Percentiles rank a stretch among this genome's conserved stretches.
phyloP scores from a whole-genome alignment of 2,329 filamentous ascomycete genomes.

The Lecanicillium sp. region DNA sequence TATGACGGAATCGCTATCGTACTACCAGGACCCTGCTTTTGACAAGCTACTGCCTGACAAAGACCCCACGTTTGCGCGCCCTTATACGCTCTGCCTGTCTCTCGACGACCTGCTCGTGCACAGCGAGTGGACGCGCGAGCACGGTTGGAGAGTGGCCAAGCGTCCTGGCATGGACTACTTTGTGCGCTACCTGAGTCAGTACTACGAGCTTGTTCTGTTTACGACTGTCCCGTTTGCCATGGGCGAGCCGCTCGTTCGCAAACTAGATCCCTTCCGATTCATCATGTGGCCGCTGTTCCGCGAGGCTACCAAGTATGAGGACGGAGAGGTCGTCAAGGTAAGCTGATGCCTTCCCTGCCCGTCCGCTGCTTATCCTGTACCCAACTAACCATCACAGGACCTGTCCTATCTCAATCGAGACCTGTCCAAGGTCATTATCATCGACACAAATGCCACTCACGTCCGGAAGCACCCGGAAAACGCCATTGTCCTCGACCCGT shows the following conservation, averaged over 20 bases:
- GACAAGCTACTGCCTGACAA: conserved; percentile 82
- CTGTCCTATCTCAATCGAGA: conserved; percentile 97
- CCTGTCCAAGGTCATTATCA: conserved; percentile 86
- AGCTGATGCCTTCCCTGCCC: conserved; percentile 14
- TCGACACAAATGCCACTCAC: conserved; percentile 78
- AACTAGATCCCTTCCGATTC: conserved; percentile 90
- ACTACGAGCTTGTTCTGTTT: conserved; percentile 96
- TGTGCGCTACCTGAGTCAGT: conserved; percentile 89
- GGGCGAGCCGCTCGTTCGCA: conserved; percentile 81
- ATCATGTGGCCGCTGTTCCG: conserved; percentile 92
- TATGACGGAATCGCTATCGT: conserved; percentile 66
- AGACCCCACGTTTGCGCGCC: conserved; percentile 70
- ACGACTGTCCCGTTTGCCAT: conserved; percentile 78
- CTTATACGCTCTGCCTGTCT: conserved; percentile 87
- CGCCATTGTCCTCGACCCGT: conserved; percentile 83
- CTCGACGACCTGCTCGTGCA: conserved; percentile 91
- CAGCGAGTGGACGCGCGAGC: conserved; percentile 87
- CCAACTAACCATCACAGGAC: conserved; percentile 48
- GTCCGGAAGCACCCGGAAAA: conserved; percentile 93
- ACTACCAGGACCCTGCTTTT: conserved; percentile 95
- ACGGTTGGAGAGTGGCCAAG: conserved; percentile 94
- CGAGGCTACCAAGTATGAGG: conserved; percentile 94
- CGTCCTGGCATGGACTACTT: conserved; percentile 96
- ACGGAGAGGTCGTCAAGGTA: conserved; percentile 94
- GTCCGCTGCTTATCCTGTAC: not conserved